Base-by-base conservation (phyloP, 208 protist species). In the Naegleria fowleri region DNA sequence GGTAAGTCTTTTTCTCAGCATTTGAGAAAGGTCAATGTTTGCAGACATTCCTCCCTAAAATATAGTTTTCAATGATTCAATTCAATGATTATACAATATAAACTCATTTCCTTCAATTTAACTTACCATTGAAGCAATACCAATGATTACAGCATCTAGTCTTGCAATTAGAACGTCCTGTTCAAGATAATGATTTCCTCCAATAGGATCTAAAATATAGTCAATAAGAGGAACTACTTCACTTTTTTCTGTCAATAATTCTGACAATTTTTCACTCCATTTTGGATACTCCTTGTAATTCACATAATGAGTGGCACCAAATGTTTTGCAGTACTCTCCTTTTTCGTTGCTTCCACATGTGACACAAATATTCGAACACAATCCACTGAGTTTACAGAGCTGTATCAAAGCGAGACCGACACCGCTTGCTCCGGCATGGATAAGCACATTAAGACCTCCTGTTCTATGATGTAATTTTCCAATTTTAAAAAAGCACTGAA, bases 361-460 rank as follows among this genome's bases (percentile, higher is more conserved):
- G 0, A 88, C 91, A 38, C 91, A 79, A 51, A 84, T 89, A 15
- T 39, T 13, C 11, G 11, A 25, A 25, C n/a, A 39, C 7, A 16
- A 7, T 79, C 29, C 29, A 43, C 16, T 33, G 9, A 41, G 22
- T 76, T 76, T 90, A 76, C 51, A 59, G 6, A 90, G 13, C 75
- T 90, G 86, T 43, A 90, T 90, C 7, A 76, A 39, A 0, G 84
- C 36, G 19, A 43, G n/a, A n/a, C 90, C 90, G 5, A 98, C 96
- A 43, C 97, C 97, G 91, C 96, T 97, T 43, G 95, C 95, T 40
- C 94, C 95, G 59, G 96, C 96, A 91, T 98, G 96, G 55, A 98
- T 94, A 19, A 97, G 93, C 41, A 98, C 96, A 43, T 92, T 93
- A 39, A 43, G 11, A 48, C 98, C 91, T n/a, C n/a, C n/a, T 92